A percentile compares a stretch with the other conserved stretches of the same genome.
Conservation (phyloP, 441 rosid species). For the Macaranga tanarius region DNA sequence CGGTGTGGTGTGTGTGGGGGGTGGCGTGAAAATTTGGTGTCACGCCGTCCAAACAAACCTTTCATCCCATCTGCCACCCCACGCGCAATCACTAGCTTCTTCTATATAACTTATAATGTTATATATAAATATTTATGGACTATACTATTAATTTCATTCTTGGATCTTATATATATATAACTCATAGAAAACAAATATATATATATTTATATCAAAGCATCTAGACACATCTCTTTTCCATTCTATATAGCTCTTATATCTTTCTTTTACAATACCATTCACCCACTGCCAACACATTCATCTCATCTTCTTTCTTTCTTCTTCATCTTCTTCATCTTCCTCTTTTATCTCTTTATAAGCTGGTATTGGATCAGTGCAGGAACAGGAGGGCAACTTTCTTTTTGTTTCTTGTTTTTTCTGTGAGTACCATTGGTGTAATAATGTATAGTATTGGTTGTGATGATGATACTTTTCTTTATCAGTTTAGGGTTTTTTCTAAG, state of each 20-base stretch:
- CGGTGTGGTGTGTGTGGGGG: constrained; percentile 40
- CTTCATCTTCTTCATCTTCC: background rate
- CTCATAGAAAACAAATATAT: background rate
- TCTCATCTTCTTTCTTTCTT: background rate
- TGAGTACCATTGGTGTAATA: constrained; percentile 9
- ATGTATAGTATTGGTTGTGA: background rate
- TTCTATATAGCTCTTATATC: constrained; percentile 9
- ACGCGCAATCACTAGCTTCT: constrained; percentile 73
- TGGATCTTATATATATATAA: background rate
- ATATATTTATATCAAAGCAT: constrained; percentile 5
- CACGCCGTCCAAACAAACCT: constrained; percentile 95
- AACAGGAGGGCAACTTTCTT: background rate
- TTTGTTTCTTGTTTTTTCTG: constrained; percentile 1
- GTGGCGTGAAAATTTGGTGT: constrained; percentile 67
- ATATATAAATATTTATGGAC: constrained; percentile 24
- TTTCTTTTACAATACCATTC: background rate
- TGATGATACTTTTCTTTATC: background rate
- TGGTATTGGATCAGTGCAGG: constrained; percentile 9
- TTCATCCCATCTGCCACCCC: constrained; percentile 68
- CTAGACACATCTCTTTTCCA: constrained; percentile 30
- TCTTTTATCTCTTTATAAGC: no score
- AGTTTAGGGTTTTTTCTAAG: background rate
- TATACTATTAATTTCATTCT: background rate
- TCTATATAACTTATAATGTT: constrained; percentile 12
- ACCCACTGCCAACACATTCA: background rate